Evolutionary conservation across 495 filamentous ascomycete species (phyloP).

Genomic region (Penicillium subrubescens): DNA sequence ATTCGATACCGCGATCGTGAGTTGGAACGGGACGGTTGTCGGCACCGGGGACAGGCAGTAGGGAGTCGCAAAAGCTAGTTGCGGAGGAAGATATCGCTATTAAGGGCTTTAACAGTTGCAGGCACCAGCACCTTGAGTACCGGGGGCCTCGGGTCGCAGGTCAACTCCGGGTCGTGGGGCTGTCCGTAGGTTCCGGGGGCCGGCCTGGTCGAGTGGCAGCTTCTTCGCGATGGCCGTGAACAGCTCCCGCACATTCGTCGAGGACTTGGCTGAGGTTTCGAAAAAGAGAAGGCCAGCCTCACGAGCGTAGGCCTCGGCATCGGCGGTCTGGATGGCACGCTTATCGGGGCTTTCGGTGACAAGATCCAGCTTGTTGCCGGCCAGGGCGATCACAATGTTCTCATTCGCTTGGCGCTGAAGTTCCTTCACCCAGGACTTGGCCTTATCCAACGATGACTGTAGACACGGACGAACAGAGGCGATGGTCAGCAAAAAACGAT

Average conservation of each 20-base stretch:
- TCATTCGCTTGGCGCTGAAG: slow-evolving; percentile 98
- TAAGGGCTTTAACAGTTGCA: slow-evolving; percentile 68
- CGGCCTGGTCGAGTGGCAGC: slow-evolving; percentile 90
- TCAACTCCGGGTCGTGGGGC: slow-evolving; percentile 80
- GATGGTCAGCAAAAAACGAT: slow-evolving; percentile 8
- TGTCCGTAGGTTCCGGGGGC: slow-evolving; percentile 76
- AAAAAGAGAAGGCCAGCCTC: slow-evolving; percentile 96
- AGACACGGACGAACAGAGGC: neutral
- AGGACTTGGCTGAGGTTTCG: slow-evolving; percentile 95
- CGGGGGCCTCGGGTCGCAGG: slow-evolving; percentile 73
- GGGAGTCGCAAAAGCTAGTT: slow-evolving; percentile 1
- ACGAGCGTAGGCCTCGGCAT: slow-evolving; percentile 91
- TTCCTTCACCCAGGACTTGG: slow-evolving; percentile 99
- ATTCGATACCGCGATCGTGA: neutral
- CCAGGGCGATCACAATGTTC: slow-evolving; percentile 97
- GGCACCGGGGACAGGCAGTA: neutral
- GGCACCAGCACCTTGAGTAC: slow-evolving; percentile 70
- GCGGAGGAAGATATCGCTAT: neutral
- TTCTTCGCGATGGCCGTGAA: slow-evolving; percentile 99
- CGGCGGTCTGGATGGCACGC: slow-evolving; percentile 82
- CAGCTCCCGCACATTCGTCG: slow-evolving; percentile 90
- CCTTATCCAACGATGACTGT: slow-evolving; percentile 94
- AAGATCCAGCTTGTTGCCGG: slow-evolving; percentile 96
- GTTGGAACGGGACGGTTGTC: neutral
- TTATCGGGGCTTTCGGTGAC: slow-evolving; percentile 89